Base-by-base conservation (phyloP, 306 rosid species). In the Neltuma alba region DNA sequence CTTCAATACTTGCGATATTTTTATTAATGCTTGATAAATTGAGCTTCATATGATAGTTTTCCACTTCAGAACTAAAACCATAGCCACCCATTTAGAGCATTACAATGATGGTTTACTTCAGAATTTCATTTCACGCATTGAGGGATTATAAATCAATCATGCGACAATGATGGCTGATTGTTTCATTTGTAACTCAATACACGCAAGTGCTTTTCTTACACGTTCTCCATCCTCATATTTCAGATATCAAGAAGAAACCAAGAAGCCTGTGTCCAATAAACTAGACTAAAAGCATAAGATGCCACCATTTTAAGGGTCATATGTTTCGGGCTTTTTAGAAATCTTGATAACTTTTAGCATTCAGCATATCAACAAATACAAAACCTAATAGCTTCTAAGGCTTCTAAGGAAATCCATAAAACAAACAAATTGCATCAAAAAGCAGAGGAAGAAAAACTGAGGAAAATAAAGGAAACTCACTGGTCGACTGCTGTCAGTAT, bases 401-500 rank as follows among this genome's bases (percentile, higher is more conserved):
- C 16, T 71, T 72, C 54, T 54, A 34, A 28, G 50, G 47, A 83
- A 79, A 61, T 64, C 44, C 61, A 54, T 36, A 38, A 63, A 57
- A 12, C 34, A 84, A 57, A 67, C 10, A 20, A 82, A 66, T 67
- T 47, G 37, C 66, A 72, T 54, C 31, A 28, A 84, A 76, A 80
- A 36, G 76, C 72, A 30, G 76, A 34, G 33, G 44, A 78, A 72
- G 31, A 74, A 20, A 74, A 72, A 64, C 6, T 23, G 67, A 21
- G 28, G 50, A 25, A 58, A 41, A 13, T 9, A 31, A 73, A 40
- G 72, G 6, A 18, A 80, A 70, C 92, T 89, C 85, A 95, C 99
- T 60, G 40, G 76, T 27, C 81, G 67, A 69, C 86, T 74, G 85
- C 86, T 82, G 86, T 86, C 88, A 77, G 89, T 75, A 74, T 75